Base-by-base conservation (phyloP, 768 basidiomycete genomes). In the Pulveroboletus ravenelii region DNA sequence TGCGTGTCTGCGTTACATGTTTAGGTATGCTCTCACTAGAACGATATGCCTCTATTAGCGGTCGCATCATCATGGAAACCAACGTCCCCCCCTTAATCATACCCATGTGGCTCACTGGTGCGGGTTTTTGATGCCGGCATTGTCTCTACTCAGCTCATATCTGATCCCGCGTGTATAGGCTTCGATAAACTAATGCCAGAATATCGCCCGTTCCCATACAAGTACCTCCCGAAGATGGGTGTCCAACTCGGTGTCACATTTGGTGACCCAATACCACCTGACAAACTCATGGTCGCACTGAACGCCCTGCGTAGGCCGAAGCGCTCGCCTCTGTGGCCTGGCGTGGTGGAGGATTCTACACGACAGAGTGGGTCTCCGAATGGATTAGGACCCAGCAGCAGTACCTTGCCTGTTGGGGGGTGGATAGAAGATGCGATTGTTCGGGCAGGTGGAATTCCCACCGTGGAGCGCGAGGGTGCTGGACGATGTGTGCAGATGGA, bases 141-240 rank as follows among this genome's bases (percentile, higher is more conserved):
- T n/a, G 38, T 4, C 34, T 39, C 51, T 37, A 30, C 34, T 29
- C 32, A n/a, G 10, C 5, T 10, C 10, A 6, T 20, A 30, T 43
- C 39, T 44, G 3, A 45, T 10, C 14, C 35, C 32, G 18, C 12
- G 29, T 39, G 10, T 36, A 47, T 56, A 85, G 84, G 85, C 4
- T 96, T 94, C 57, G 89, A 98, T 61, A 74, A 81, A 55, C 72
- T 96, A 15, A 94, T 98, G 93, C 89, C 91, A 38, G 93, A 92
- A 68, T 81, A 84, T 29, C 82, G 93, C 17, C 59, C 73, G 2
- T 85, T 80, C 59, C 93, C 92, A 3, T 79, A 76, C 73, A 89
- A 86, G 54, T 84, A 78, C 64, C 50, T 87, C 58, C 82, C 94
- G 36, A 75, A 80, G 53, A 64, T 76, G 30, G 75, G 89, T 54